Percentiles rank a stretch among this genome's conserved stretches.
These are phyloP conservation scores for Beta vulgaris DNA, from an alignment of 148 eudicot species.

Conservation along the genomic window DNA sequence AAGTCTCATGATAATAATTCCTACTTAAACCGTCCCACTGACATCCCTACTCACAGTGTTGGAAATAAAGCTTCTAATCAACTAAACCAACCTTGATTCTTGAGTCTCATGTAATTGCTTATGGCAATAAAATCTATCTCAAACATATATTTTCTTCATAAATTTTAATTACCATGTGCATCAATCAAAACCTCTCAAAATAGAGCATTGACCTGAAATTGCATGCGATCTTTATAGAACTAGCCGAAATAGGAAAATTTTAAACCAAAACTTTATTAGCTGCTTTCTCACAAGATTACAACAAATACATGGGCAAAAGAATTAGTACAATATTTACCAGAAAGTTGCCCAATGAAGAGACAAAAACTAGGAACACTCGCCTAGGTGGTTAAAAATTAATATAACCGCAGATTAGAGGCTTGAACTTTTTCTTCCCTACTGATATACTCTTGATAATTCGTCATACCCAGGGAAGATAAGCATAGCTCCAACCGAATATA, in stretches of 20 bases:
- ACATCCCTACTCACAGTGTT: too few relatives aligned
- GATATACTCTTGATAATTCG: neutral
- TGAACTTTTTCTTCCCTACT: neutral
- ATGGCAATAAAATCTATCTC: too few relatives aligned
- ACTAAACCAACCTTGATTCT: too few relatives aligned
- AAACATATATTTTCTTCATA: too few relatives aligned
- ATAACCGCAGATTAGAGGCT: neutral
- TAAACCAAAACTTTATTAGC: neutral
- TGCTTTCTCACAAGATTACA: neutral
- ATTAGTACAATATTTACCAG: constrained; percentile 25
- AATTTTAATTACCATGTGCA: too few relatives aligned
- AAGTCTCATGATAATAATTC: too few relatives aligned
- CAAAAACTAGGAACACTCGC: neutral
- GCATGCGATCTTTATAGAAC: neutral
- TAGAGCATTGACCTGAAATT: too few relatives aligned
- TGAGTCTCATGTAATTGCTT: too few relatives aligned
- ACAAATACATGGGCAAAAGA: constrained; percentile 8
- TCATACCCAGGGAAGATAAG: constrained; percentile 4
- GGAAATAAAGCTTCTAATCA: too few relatives aligned
- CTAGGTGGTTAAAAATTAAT: constrained; percentile 6
- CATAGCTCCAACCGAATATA: neutral
- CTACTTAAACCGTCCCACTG: too few relatives aligned
- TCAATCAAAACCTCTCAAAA: too few relatives aligned
- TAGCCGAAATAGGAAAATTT: neutral
- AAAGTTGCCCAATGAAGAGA: constrained; percentile 8